phyloP scores from a whole-genome alignment of 2,329 filamentous ascomycete genomes.

The Venturia pyrina region DNA sequence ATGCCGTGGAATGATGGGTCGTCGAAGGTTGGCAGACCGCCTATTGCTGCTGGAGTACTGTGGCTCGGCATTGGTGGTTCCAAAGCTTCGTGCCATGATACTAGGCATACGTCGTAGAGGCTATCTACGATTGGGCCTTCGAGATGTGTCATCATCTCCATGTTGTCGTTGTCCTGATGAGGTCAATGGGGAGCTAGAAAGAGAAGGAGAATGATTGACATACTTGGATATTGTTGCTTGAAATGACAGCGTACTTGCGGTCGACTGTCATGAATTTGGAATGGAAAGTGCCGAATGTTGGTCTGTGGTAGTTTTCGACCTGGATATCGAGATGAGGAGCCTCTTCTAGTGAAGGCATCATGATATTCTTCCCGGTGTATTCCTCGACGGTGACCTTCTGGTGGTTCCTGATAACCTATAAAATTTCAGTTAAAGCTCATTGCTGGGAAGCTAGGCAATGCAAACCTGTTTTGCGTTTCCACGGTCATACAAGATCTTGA shows the following conservation, averaged over 20 bases:
- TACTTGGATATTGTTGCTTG: constrained; percentile 65
- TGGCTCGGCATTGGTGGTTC: constrained; percentile 50
- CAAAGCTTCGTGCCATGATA: constrained; percentile 59
- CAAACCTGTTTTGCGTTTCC: constrained; percentile 51
- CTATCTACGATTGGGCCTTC: constrained; percentile 70
- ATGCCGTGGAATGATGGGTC: constrained; percentile 22
- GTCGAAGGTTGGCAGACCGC: constrained; percentile 23
- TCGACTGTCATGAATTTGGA: constrained; percentile 72
- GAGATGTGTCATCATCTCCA: constrained; percentile 71
- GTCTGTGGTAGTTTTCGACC: constrained; percentile 62
- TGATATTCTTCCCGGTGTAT: constrained; percentile 45
- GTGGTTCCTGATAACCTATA: constrained; percentile 50
- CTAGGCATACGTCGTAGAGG: constrained; percentile 62
- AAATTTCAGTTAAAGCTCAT: constrained; percentile 7
- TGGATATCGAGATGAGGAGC: constrained; percentile 63
- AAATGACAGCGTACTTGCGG: constrained; percentile 56
- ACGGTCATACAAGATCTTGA: constrained; percentile 69
- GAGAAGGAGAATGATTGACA: not conserved
- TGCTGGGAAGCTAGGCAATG: constrained; percentile 5
- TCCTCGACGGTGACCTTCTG: constrained; percentile 47
- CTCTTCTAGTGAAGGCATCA: constrained; percentile 51
- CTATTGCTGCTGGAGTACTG: constrained; percentile 37
- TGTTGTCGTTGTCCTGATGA: constrained; percentile 57
- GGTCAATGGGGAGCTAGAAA: not conserved
- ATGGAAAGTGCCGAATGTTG: constrained; percentile 65